phyloP scores from a whole-genome alignment of 495 filamentous ascomycete species.

The Mytilinidion resinicola region DNA sequence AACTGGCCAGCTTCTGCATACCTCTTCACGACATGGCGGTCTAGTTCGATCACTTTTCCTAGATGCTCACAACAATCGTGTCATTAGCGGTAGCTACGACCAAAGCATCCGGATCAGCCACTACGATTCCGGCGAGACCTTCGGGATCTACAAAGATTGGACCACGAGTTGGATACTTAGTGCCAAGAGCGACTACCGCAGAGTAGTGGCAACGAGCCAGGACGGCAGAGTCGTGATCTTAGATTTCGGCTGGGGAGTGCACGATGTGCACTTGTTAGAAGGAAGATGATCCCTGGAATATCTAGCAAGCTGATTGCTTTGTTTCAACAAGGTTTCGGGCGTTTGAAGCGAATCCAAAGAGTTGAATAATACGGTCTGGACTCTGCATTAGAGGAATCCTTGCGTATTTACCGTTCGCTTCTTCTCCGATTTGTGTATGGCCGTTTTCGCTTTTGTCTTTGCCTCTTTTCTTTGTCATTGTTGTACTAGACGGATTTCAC shows the following conservation, averaged over 20 bases:
- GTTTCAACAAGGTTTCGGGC: no score
- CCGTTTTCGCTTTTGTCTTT: no score
- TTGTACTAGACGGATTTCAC: no score
- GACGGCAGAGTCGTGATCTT: conserved; percentile 86
- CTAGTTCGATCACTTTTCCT: conserved; percentile 85
- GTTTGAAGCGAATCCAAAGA: no score
- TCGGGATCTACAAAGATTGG: conserved; percentile 78
- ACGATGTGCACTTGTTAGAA: conserved; percentile 19
- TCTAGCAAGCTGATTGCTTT: no score
- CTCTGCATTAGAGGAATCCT: no score
- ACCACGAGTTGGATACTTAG: conserved; percentile 93
- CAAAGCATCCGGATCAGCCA: conserved; percentile 90
- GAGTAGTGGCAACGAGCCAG: conserved; percentile 89
- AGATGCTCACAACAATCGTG: conserved; percentile 71
- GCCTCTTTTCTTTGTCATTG: no score
- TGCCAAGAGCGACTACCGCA: conserved; percentile 88
- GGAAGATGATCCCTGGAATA: background rate
- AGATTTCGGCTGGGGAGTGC: conserved; percentile 60
- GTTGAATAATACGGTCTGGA: no score
- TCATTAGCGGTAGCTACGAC: conserved; percentile 90
- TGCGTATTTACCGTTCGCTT: no score
- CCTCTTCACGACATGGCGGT: conserved; percentile 68
- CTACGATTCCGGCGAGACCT: conserved; percentile 61
- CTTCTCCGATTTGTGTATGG: no score
- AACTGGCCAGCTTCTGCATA: conserved; percentile 73